These are phyloP conservation scores for Amaranthus hypochondriacus DNA, from an alignment of 148 eudicot species.

Conservation along the genomic window DNA sequence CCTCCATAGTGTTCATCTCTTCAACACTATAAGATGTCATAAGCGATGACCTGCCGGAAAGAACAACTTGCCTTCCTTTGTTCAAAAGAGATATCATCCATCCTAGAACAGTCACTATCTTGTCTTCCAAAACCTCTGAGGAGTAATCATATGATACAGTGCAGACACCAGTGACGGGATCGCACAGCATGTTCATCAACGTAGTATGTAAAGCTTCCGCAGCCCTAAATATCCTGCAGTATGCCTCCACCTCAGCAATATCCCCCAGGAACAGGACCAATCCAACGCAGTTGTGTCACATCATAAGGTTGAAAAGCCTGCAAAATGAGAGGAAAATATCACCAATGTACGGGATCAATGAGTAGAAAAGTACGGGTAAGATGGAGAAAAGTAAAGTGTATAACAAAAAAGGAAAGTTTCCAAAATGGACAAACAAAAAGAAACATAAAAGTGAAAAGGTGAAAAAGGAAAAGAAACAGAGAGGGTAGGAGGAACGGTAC, in stretches of 20 bases:
- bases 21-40: slow-evolving; percentile 44
- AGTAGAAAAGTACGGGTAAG: too few relatives aligned
- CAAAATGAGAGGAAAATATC: slow-evolving; percentile 27
- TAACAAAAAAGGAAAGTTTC: too few relatives aligned
- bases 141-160: slow-evolving; percentile 71
- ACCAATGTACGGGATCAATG: neutral
- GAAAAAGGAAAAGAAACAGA: too few relatives aligned
- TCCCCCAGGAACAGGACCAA: slow-evolving; percentile 96
- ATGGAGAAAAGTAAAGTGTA: too few relatives aligned
- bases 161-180: slow-evolving; percentile 88
- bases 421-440: too few relatives aligned
- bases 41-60: slow-evolving; percentile 70
- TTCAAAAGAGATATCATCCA: slow-evolving; percentile 91
- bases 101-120: slow-evolving; percentile 88
- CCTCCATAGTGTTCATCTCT: slow-evolving; percentile 48
- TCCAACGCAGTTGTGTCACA: slow-evolving; percentile 56
- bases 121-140: slow-evolving; percentile 73
- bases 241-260: slow-evolving; percentile 96
- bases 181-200: slow-evolving; percentile 82
- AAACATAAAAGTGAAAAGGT: too few relatives aligned
- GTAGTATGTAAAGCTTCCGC: slow-evolving; percentile 76
- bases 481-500: too few relatives aligned
- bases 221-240: slow-evolving; percentile 90
- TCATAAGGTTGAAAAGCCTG: slow-evolving; percentile 54
- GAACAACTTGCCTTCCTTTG: slow-evolving; percentile 85